Conservation (phyloP, 2,329 filamentous ascomycete genomes). For the Fusarium sp. region DNA sequence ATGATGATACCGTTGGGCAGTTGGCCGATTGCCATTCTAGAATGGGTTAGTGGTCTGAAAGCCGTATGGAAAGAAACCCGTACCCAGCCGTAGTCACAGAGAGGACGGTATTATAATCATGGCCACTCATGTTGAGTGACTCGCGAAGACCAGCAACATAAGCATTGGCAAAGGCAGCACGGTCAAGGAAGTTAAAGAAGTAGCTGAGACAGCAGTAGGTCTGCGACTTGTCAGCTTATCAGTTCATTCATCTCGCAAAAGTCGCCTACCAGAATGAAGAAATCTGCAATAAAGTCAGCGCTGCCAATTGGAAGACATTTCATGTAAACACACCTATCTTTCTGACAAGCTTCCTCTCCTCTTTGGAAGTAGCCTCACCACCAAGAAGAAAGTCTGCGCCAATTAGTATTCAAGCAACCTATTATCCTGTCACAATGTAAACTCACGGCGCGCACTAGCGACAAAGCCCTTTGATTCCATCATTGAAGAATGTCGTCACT, state of each 20-base stretch:
- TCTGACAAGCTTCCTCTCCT: constrained; percentile 48
- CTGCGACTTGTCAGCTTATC: constrained; percentile 1
- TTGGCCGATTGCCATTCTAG: constrained; percentile 62
- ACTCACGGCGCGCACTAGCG: constrained; percentile 15
- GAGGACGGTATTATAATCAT: constrained; percentile 51
- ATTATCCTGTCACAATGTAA: fast-evolving
- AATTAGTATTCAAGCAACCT: background rate
- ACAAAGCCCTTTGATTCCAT: constrained; percentile 11
- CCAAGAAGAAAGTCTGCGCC: constrained; percentile 23
- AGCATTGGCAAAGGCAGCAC: constrained; percentile 54
- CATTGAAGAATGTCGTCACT: background rate
- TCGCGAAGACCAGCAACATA: constrained; percentile 60
- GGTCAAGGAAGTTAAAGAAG: constrained; percentile 56
- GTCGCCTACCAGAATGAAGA: constrained; percentile 49
- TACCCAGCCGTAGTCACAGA: constrained; percentile 49
- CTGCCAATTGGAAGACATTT: fast-evolving
- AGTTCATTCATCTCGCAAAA: fast-evolving
- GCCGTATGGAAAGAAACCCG: fast-evolving
- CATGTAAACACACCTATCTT: constrained; percentile 43
- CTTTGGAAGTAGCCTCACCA: constrained; percentile 26
- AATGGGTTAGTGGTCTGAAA: fast-evolving
- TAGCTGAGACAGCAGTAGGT: constrained; percentile 53
- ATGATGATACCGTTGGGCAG: constrained; percentile 69
- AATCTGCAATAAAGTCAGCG: constrained; percentile 38
- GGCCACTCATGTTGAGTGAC: constrained; percentile 58